Base-by-base conservation (phyloP, 129 eudicot genomes). In the Flaveria sonorensis region DNA sequence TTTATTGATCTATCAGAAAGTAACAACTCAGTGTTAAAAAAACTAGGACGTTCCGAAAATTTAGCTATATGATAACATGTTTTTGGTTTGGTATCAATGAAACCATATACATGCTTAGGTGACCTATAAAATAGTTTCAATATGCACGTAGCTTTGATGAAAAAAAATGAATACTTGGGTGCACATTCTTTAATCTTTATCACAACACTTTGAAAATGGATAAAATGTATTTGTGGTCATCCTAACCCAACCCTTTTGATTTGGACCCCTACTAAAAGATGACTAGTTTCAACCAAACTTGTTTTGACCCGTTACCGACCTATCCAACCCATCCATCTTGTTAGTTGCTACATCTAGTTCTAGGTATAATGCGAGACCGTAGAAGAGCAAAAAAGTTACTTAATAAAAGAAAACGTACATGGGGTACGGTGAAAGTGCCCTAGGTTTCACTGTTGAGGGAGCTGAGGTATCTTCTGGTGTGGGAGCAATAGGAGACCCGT, bases 341-440 rank as follows among this genome's bases (percentile, higher is more conserved):
- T 7, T 36, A 36, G 40, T 60, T 23, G n/a, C 42, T 61, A 61
- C 67, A 15, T 61, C 36, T 61, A 26, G 19, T 24, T 30, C 70
- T 16, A 30, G 47, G n/a, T 15, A 64, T 30, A 10, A 30, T 50
- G 39, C 18, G 16, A 42, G 48, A 39, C 62, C 19, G 20, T 15
- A 19, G 47, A 71, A 72, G 28, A 50, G 55, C 20, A 59, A 32
- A 76, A 42, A 36, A 18, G 28, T 13, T 36, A 45, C 15, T 4
- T 20, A 73, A 57, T 39, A 9, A 51, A 47, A 56, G 47, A 71
- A 56, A 53, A 79, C 89, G 75, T 79, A 89, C 94, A 85, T 83
- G 57, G 89, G 70, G 20, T 79, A 91, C 48, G 95, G 95, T 51
- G 97, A 88, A 80, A 89, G 97, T 24, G 97, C 87, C 72, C 82